Conservation (phyloP, 306 rosid species). For the Alnus rubra region DNA sequence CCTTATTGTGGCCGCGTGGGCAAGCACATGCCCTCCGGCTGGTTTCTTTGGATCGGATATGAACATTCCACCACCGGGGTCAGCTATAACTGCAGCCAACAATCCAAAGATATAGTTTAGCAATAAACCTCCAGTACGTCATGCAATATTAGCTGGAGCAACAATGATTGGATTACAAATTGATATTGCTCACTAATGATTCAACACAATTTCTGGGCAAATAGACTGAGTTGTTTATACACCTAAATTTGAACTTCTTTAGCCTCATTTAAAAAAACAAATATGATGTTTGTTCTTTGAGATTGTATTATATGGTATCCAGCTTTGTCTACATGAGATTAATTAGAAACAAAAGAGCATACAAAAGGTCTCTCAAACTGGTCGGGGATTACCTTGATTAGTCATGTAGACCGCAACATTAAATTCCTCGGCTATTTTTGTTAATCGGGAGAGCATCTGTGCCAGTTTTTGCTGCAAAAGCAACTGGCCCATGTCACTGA, state of each 20-base stretch:
- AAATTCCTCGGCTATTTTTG: conserved; percentile 89
- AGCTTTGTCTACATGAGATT: not conserved
- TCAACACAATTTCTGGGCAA: not conserved
- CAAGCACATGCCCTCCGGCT: conserved; percentile 94
- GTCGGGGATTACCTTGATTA: conserved; percentile 65
- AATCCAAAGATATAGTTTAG: conserved; percentile 13
- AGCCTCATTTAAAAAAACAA: not conserved
- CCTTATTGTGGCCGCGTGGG: conserved; percentile 92
- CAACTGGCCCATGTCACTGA: conserved; percentile 29
- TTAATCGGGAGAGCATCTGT: conserved; percentile 91
- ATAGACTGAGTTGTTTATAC: not conserved
- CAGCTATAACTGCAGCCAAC: conserved; percentile 81
- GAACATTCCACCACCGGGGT: conserved; percentile 93
- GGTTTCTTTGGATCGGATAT: conserved; percentile 96
- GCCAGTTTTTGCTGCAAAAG: conserved; percentile 85
- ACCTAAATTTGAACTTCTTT: not conserved
- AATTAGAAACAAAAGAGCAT: not conserved
- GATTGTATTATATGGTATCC: not conserved
- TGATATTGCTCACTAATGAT: not conserved
- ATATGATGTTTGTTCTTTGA: not conserved
- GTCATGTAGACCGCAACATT: conserved; percentile 95
- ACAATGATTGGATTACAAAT: not conserved
- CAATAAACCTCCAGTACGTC: not conserved
- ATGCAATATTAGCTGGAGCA: not conserved
- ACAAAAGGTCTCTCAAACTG: not conserved